Percentiles rank a stretch among this genome's conserved stretches.
These are phyloP conservation scores for Vitis cinerea DNA, from an alignment of 164 flowering plant genomes.

Conservation along the genomic window DNA sequence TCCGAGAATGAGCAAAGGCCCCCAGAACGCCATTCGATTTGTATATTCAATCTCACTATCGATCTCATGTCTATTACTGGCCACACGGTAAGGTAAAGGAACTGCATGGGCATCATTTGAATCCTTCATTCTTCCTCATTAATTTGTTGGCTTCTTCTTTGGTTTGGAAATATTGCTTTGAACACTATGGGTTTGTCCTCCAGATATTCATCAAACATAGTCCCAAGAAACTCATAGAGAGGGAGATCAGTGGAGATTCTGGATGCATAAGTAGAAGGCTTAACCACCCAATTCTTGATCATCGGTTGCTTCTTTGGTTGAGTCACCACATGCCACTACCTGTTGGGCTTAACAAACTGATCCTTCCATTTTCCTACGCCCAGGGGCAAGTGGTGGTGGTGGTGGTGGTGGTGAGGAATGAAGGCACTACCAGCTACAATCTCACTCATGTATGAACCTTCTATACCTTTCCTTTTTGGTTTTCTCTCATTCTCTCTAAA, in stretches of 20 bases:
- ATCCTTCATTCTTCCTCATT: conserved; percentile 79
- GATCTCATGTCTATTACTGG: conserved; percentile 70
- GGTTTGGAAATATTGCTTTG: conserved; percentile 79
- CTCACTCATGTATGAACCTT: not conserved
- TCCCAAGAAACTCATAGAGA: conserved; percentile 65
- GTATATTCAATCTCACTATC: conserved; percentile 22
- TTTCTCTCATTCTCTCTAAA: not conserved
- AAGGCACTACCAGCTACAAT: too few relatives aligned
- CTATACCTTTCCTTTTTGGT: not conserved
- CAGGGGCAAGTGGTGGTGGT: too few relatives aligned
- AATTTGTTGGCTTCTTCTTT: conserved; percentile 56
- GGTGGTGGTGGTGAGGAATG: too few relatives aligned
- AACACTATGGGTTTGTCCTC: conserved; percentile 69
- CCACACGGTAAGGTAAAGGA: conserved; percentile 47
- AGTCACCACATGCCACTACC: conserved; percentile 5
- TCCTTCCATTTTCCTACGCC: not conserved
- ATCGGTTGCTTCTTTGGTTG: not conserved
- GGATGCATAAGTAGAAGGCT: conserved; percentile 37
- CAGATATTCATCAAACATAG: conserved; percentile 74
- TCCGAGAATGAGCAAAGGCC: too few relatives aligned
- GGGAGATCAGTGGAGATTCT: conserved; percentile 61
- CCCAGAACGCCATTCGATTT: conserved; percentile 20
- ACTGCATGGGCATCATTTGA: conserved; percentile 64
- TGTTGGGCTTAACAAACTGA: not conserved
- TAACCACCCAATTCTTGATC: conserved; percentile 16